Conservation (phyloP, 371 early-diverging fungal genomes). For the Mucor lusitanicus region DNA sequence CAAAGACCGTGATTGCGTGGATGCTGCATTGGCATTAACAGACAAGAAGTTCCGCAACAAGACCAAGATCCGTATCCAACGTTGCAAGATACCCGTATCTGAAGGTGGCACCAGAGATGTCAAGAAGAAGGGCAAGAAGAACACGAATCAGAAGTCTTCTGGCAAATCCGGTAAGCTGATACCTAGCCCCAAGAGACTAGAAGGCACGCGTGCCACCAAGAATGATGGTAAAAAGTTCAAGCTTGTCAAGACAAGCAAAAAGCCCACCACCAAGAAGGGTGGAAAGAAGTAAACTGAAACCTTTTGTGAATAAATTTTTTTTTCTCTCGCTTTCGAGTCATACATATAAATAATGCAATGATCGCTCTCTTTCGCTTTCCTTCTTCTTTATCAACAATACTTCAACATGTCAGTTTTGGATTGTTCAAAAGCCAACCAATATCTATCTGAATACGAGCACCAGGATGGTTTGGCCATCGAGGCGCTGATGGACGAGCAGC, state of each 20-base stretch:
- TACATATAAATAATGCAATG: slow-evolving; percentile 1
- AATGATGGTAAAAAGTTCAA: slow-evolving; percentile 29
- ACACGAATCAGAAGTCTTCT: slow-evolving; percentile 14
- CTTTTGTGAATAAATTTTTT: not conserved
- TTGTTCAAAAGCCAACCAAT: slow-evolving; percentile 16
- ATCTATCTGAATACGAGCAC: slow-evolving; percentile 32
- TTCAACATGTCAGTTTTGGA: slow-evolving; percentile 16
- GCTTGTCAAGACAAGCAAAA: slow-evolving; percentile 22
- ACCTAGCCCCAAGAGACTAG: slow-evolving; percentile 48
- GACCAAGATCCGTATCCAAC: slow-evolving; percentile 62
- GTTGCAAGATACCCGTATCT: slow-evolving; percentile 58
- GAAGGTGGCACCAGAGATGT: slow-evolving; percentile 40
- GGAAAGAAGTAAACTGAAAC: slow-evolving; percentile 18
- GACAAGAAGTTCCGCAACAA: slow-evolving; percentile 69
- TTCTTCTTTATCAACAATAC: not conserved
- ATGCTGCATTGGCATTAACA: slow-evolving; percentile 78
- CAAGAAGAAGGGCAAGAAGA: slow-evolving; percentile 20
- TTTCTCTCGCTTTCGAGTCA: not conserved
- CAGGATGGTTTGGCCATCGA: slow-evolving; percentile 80
- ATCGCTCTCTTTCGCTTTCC: slow-evolving; percentile 1
- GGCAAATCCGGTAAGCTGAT: slow-evolving; percentile 45
- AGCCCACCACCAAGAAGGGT: slow-evolving; percentile 10
- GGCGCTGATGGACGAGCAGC: slow-evolving; percentile 71
- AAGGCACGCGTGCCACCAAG: slow-evolving; percentile 67
- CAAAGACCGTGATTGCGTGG: slow-evolving; percentile 68